A percentile compares a stretch with the other conserved stretches of the same genome.
Conservation (phyloP, 2,329 filamentous ascomycete species). For the Endoconidiophora polonica region DNA sequence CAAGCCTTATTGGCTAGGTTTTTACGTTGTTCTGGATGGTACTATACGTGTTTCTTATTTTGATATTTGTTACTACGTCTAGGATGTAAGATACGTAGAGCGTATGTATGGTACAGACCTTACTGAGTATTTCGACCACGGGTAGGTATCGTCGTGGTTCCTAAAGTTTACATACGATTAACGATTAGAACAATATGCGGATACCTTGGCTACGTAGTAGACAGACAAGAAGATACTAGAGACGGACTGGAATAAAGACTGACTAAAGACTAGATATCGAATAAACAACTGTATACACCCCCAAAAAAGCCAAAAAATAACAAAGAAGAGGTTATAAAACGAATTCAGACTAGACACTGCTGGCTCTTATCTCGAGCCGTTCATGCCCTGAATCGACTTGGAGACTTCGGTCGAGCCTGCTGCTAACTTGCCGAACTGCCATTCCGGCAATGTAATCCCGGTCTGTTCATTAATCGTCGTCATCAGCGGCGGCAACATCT, state of each 20-base stretch:
- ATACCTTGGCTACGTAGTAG: not conserved
- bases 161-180: too few relatives aligned
- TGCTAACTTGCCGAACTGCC: constrained; percentile 43
- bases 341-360: not conserved
- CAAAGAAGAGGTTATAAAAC: not conserved
- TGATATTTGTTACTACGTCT: too few relatives aligned
- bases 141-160: too few relatives aligned
- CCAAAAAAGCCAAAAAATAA: too few relatives aligned
- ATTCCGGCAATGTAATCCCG: constrained; percentile 61
- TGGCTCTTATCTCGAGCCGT: not conserved
- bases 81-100: too few relatives aligned
- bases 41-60: too few relatives aligned
- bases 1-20: too few relatives aligned
- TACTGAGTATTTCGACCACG: too few relatives aligned
- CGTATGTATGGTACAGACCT: too few relatives aligned
- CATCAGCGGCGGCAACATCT: constrained; percentile 68
- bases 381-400: constrained; percentile 14
- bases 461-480: constrained; percentile 81
- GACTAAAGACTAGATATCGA: not conserved
- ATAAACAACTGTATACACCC: not conserved
- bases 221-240: not conserved
- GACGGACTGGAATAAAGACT: not conserved
- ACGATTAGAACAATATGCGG: not conserved
- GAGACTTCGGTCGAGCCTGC: constrained; percentile 18
- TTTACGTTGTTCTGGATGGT: too few relatives aligned